Base-by-base conservation (phyloP, 2,329 filamentous ascomycete species). In the Bertia moriformis region DNA sequence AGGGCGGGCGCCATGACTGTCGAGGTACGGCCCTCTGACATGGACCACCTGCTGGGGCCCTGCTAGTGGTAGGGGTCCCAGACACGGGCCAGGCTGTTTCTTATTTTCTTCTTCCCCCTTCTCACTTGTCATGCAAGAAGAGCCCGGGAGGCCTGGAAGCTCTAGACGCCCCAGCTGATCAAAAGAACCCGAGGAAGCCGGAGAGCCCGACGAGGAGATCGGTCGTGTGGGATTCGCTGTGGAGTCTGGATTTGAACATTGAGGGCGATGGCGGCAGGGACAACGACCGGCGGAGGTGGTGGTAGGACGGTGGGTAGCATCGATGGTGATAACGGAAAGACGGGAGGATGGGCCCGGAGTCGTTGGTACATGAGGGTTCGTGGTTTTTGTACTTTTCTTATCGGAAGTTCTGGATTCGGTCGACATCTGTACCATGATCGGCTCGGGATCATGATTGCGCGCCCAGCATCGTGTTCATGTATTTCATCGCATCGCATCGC, bases 211-310 rank as follows among this genome's bases (percentile, higher is more conserved):
- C 52, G n/a, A 70, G 63, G 53, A 68, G 57, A 48, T 73, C 68
- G 19, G 59, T 76, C 3, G 63, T 78, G 7, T 80, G 73, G 72
- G 73, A 77, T 46, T 65, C 69, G 12, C 54, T 79, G 14, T 78
- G 74, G 73, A 73, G 63, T 44, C 50, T 77, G 18, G 73, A 78
- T 47, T 62, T 75, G 36, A 73, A 61, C 44, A 66, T 71, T 38
- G 71, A 70, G 45, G 66, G 62, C 42, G 54, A 48, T n/a, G 22
- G 22, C 22, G 22, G 22, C 22, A n/a, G 22, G 7, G 22, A n/a
- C 22, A 27, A n/a, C 7, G 22, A 10, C n/a, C 7, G 22, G 22
- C n/a, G 7, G 22, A 27, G 22, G 22, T 10, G 22, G 7, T 27
- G 7, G 22, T 27, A 7, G 22, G 22, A 10, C 22, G 7, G 22